Percentiles rank a stretch among this genome's conserved stretches.
phyloP scores from a whole-genome alignment of 768 basidiomycete species.

The Xerocomellus amylosporus region DNA sequence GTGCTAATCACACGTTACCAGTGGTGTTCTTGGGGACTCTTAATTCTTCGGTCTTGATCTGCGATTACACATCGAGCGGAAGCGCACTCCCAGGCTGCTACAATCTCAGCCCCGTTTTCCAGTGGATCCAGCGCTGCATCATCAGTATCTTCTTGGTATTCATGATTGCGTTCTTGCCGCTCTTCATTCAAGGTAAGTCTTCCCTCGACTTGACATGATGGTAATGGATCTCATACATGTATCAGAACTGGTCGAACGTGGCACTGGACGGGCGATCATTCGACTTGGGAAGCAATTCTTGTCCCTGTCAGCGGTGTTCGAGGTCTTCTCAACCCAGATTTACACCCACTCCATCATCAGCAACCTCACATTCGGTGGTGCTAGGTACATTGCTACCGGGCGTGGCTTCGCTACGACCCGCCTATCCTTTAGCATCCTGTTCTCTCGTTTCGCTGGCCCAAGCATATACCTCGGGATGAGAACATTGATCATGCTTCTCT shows the following conservation, averaged over 20 bases:
- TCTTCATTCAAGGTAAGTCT: constrained; percentile 86
- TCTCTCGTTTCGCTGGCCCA: constrained; percentile 97
- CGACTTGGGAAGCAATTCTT: constrained; percentile 93
- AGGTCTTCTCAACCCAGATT: constrained; percentile 98
- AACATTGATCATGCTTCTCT: constrained; percentile 87
- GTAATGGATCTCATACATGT: constrained; percentile 9
- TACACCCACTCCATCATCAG: constrained; percentile 96
- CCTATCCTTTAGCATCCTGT: constrained; percentile 91
- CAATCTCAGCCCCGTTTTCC: constrained; percentile 88
- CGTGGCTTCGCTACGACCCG: constrained; percentile 98
- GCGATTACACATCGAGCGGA: constrained; percentile 70
- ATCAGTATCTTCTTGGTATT: constrained; percentile 98
- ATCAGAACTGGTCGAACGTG: constrained; percentile 91
- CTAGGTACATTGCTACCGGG: constrained; percentile 97
- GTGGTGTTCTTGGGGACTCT: constrained; percentile 96
- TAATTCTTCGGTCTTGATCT: constrained; percentile 76
- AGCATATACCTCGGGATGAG: constrained; percentile 97
- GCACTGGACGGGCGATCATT: constrained; percentile 85
- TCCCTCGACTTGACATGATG: constrained; percentile 5
- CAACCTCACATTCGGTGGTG: constrained; percentile 96
- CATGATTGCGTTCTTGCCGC: constrained; percentile 91
- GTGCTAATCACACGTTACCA: constrained; percentile 32
- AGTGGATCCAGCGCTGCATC: constrained; percentile 95
- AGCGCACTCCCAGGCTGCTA: constrained; percentile 88
- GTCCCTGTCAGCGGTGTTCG: constrained; percentile 93